Base-by-base conservation (phyloP, 1,284 basidiomycete genomes). In the Spongispora temasekensis region DNA sequence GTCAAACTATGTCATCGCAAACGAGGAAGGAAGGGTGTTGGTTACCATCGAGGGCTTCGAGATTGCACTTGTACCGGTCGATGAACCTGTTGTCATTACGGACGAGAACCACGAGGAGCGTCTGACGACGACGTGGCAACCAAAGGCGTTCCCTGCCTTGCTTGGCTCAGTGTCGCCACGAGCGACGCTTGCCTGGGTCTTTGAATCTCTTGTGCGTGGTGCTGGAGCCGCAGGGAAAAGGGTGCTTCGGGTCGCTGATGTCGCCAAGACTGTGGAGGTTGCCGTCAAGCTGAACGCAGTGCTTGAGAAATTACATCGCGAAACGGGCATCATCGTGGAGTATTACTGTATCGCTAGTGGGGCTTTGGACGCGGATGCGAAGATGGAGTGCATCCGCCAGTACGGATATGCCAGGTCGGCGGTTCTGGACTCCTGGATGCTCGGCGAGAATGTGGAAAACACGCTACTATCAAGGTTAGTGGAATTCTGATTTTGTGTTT, bases 31-130 rank as follows among this genome's bases (percentile, higher is more conserved):
- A 1, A 70, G 64, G 10, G 66, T 72, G 1, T 58, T 72, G 23
- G 61, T 72, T 32, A 72, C 72, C 2, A 71, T 72, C 32, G 72
- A 72, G 40, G 71, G 71, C 17, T 73, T 72, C 48, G 72, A 72
- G 53, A 70, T 70, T 42, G 67, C 71, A 1, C 71, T 42, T 35
- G 71, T 69, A 3, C 72, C 72, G 17, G 72, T 64, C 30, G 61
- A 66, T 0, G 72, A 71, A 30, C 66, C 71, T 0, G 57, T 72
- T 48, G 3, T 57, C 3, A 70, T 72, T 44, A 68, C 57, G 6
- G 71, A 72, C 37, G 56, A 31, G 46, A 74, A 64, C 44, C 58
- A 57, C 17, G 69, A 68, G 15, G 64, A 72, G 28, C 68, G 71
- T 51, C 42, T 74, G 52, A 69, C 71, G 2, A 72, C 67, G 12